These are phyloP conservation scores for Sclerotinia subarctica DNA, from an alignment of 2,329 filamentous ascomycete genomes.

Conservation along the genomic window DNA sequence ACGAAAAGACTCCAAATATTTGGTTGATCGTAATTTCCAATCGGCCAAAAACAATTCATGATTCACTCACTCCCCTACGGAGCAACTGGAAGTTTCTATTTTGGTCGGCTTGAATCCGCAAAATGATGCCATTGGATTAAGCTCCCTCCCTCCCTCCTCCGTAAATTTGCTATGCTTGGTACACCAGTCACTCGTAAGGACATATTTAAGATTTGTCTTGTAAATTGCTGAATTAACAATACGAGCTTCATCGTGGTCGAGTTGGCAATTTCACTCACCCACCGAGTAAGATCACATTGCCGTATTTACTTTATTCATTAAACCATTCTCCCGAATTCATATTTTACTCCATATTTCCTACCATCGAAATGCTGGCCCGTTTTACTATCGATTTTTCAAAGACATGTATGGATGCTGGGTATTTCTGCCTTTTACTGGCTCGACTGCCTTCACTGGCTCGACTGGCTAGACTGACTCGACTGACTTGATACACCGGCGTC, in stretches of 20 bases:
- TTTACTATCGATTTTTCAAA: background rate
- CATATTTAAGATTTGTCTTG: background rate
- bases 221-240: conserved; percentile 5
- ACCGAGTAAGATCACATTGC: background rate
- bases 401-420: background rate
- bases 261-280: background rate
- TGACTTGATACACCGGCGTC: background rate
- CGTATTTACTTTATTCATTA: background rate
- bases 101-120: background rate
- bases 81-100: conserved; percentile 10
- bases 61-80: no score
- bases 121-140: background rate
- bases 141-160: background rate
- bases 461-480: background rate
- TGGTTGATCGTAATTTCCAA: conserved; percentile 15
- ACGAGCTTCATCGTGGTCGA: background rate
- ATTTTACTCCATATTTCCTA: background rate
- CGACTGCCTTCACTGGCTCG: background rate
- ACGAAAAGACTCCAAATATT: background rate
- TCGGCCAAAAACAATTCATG: background rate
- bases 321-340: background rate
- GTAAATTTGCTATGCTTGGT: background rate
- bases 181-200: background rate
- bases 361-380: background rate
- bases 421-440: background rate